Evolutionary conservation across 2,329 filamentous ascomycete species (phyloP).

Genomic region (Aureobasidium leucospermi): DNA sequence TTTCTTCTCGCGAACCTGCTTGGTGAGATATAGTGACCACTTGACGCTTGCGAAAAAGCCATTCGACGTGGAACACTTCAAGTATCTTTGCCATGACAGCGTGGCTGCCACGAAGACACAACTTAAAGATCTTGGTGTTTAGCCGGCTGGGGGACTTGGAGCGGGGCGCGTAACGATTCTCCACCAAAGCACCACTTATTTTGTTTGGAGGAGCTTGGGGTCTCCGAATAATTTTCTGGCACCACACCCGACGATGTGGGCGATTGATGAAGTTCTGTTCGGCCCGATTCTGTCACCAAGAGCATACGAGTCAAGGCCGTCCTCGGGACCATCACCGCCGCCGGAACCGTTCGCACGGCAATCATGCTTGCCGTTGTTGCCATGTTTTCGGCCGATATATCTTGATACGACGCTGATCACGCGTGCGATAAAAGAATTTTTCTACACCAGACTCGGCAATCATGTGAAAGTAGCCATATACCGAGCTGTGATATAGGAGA

Average conservation of each 20-base stretch:
- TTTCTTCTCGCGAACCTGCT: not conserved
- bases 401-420: not conserved
- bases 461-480: not conserved
- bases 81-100: not conserved
- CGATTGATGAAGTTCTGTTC: not conserved
- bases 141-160: not conserved
- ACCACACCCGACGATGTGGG: not conserved
- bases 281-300: conserved; percentile 1
- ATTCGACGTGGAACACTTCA: not conserved
- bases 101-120: not conserved
- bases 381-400: not conserved
- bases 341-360: not conserved
- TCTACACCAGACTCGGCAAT: not conserved
- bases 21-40: not conserved
- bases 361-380: not conserved
- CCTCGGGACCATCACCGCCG: not conserved
- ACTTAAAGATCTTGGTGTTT: not conserved
- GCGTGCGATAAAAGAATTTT: not conserved
- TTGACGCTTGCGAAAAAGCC: too few relatives aligned
- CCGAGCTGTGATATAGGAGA: too few relatives aligned
- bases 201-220: not conserved
- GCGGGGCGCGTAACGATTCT: not conserved
- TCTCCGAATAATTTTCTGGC: conserved; percentile 10
- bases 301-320: not conserved
- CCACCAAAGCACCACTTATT: conserved; percentile 6